These are phyloP conservation scores for Globisporangium spinosum DNA, from an alignment of 352 stramenopile species.

Conservation along the genomic window DNA sequence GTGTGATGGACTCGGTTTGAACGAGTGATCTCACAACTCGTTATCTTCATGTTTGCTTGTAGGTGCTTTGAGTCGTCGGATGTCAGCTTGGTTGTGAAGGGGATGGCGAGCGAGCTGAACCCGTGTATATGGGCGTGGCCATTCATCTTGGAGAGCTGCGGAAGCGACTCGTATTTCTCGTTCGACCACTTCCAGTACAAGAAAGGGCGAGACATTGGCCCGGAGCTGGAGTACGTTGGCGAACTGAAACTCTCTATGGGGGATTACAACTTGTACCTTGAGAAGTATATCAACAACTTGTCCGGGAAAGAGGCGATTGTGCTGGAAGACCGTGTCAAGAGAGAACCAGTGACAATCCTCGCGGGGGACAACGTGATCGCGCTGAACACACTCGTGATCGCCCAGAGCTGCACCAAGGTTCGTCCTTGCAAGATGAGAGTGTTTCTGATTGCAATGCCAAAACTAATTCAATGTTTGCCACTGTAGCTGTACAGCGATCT, in stretches of 20 bases:
- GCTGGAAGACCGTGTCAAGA: slow-evolving; percentile 61
- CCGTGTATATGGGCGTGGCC: slow-evolving; percentile 81
- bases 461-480: slow-evolving; percentile 11
- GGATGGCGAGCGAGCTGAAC: slow-evolving; percentile 76
- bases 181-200: slow-evolving; percentile 82
- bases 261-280: slow-evolving; percentile 72
- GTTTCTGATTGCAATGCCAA: not conserved
- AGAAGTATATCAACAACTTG: slow-evolving; percentile 62
- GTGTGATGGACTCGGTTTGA: not conserved
- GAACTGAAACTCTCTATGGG: slow-evolving; percentile 67
- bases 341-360: slow-evolving; percentile 64
- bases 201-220: slow-evolving; percentile 36
- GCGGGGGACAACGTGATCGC: slow-evolving; percentile 71
- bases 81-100: slow-evolving; percentile 74
- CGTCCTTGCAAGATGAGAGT: not conserved
- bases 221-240: slow-evolving; percentile 68
- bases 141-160: slow-evolving; percentile 77
- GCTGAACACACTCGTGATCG: slow-evolving; percentile 65
- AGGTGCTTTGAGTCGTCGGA: slow-evolving; percentile 76
- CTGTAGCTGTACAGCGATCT: slow-evolving; percentile 68
- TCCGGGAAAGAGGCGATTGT: slow-evolving; percentile 60
- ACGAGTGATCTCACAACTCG: not conserved
- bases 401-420: slow-evolving; percentile 61
- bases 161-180: slow-evolving; percentile 58
- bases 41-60: not conserved